Base-by-base conservation (phyloP, 2,329 filamentous ascomycete species). In the Fusarium staphyleae region DNA sequence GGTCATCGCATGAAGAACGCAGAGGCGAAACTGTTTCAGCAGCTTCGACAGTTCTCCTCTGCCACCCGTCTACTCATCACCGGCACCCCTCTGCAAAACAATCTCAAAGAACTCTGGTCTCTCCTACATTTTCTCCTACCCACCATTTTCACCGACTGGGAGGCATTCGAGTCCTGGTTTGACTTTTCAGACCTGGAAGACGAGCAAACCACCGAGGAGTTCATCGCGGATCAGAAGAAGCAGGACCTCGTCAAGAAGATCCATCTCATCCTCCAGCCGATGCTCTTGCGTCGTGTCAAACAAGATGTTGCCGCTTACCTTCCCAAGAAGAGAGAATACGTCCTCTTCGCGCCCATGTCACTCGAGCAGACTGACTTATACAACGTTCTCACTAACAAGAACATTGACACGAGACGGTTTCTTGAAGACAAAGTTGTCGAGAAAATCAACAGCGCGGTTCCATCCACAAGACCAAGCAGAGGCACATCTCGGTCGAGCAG, bases 1-100 rank as follows among this genome's bases (percentile, higher is more conserved):
- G 95, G 95, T 0, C 95, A 99, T 70, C 88, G 95, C 1, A 87
- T 99, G 81, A 99, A 99, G 77, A 99, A 99, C 61, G 88, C 96
- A 58, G 93, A 98, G 42, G 96, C 93, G 24, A 90, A 91, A 52
- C 80, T 99, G 0, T 96, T 98, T 59, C 88, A 91, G 40, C 91
- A 96, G 62, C 77, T 99, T 0, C 86, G 95, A 60, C 88, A 89
- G 1, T 98, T 98, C 68, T 87, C 88, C 18, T 98, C 93, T 0
- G 91, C 93, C 0, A 97, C 96, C 33, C 84, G 95, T 49, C 81
- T 99, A 0, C 81, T 99, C 1, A 96, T 99, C 28, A 98, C 95
- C 0, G 95, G 95, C 8, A 99, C 95, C 0, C 95, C 95, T 0
- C 76, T 99, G 0, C 95, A 99, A 62, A 99, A 99, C 72, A 98